Evolutionary conservation across 768 basidiomycete genomes (phyloP).

Genomic region (Amanita rimosa): DNA sequence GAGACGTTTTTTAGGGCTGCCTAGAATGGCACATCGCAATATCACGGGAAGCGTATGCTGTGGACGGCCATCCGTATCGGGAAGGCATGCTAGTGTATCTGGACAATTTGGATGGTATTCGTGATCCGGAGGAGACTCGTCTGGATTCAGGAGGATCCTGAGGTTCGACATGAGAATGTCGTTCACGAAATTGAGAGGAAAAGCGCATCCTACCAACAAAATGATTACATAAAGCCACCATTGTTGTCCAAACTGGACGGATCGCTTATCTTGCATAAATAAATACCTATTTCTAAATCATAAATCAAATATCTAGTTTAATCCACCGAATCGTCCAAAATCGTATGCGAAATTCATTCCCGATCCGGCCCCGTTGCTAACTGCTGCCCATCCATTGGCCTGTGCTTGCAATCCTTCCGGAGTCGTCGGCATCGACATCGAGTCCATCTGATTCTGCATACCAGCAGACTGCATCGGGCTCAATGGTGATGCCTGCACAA

Average conservation of each 20-base stretch:
- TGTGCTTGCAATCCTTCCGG: neutral
- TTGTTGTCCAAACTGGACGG: slow-evolving; percentile 6
- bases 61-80: slow-evolving; percentile 68
- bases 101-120: slow-evolving; percentile 68
- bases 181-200: slow-evolving; percentile 1
- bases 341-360: slow-evolving; percentile 10
- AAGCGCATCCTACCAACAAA: slow-evolving; percentile 6
- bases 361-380: neutral
- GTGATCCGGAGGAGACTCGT: slow-evolving; percentile 29
- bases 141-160: slow-evolving; percentile 45
- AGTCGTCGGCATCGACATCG: slow-evolving; percentile 1
- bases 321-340: slow-evolving; percentile 11
- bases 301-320: neutral
- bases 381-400: neutral
- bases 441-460: neutral
- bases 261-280: slow-evolving; percentile 4
- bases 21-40: slow-evolving; percentile 74
- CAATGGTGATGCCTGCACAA: slow-evolving; percentile 11
- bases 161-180: slow-evolving; percentile 42
- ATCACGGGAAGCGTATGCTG: slow-evolving; percentile 82
- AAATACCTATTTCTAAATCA: neutral
- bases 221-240: slow-evolving; percentile 7
- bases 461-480: slow-evolving; percentile 10
- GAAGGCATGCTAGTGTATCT: slow-evolving; percentile 65
- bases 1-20: slow-evolving; percentile 60